These are phyloP conservation scores for Starmerella lactis-condensi DNA, from an alignment of 805 yeast species.

Conservation along the genomic window DNA sequence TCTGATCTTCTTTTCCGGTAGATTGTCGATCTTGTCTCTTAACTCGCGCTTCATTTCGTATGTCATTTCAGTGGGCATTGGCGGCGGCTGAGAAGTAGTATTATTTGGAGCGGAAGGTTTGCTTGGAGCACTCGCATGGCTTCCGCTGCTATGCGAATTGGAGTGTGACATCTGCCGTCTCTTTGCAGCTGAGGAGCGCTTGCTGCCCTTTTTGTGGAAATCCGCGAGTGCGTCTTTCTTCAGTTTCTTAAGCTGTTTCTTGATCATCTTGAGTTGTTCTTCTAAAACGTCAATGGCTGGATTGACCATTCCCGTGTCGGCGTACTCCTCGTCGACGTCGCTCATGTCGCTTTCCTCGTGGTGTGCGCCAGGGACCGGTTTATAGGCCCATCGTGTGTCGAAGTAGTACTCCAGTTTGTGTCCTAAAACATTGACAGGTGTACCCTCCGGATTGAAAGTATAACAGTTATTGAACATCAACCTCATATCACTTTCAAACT, in stretches of 20 bases:
- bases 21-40: slow-evolving; percentile 58
- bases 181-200: slow-evolving; percentile 3
- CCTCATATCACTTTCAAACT: slow-evolving; percentile 65
- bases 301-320: slow-evolving; percentile 45
- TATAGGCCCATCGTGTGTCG: slow-evolving; percentile 72
- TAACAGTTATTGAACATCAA: slow-evolving; percentile 80
- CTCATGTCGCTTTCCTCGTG: slow-evolving; percentile 28
- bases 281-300: slow-evolving; percentile 84
- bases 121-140: too few relatives aligned
- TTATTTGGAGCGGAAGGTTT: too few relatives aligned
- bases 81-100: slow-evolving; percentile 2
- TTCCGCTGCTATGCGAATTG: slow-evolving; percentile 3
- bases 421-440: slow-evolving; percentile 91
- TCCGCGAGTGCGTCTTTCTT: slow-evolving; percentile 27
- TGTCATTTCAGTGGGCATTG: slow-evolving; percentile 33
- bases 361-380: slow-evolving; percentile 51
- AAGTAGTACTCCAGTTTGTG: slow-evolving; percentile 74
- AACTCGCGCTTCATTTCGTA: slow-evolving; percentile 94
- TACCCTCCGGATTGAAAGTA: slow-evolving; percentile 86
- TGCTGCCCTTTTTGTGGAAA: slow-evolving; percentile 10
- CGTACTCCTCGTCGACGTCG: slow-evolving; percentile 27
- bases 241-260: slow-evolving; percentile 62
- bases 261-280: slow-evolving; percentile 70
- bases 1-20: slow-evolving; percentile 61
- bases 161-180: neutral